phyloP scores from a whole-genome alignment of 139 green algal genomes.

The Chlamydomonas sp. region DNA sequence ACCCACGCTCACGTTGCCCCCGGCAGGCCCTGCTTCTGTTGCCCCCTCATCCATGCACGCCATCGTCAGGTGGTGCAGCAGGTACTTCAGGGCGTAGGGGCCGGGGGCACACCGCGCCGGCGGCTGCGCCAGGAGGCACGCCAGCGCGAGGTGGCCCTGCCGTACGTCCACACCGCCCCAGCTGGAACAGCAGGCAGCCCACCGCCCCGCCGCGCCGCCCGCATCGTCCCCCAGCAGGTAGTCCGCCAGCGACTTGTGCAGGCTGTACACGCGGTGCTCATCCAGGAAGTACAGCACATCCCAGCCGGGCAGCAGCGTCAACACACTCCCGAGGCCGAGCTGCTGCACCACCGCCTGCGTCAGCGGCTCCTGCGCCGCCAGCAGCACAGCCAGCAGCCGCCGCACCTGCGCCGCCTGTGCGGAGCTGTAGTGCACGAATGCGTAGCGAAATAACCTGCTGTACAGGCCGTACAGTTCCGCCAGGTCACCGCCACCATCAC shows the following conservation, averaged over 20 bases:
- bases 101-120: not conserved
- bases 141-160: not conserved
- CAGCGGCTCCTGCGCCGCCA: constrained; percentile 14
- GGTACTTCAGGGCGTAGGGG: not conserved
- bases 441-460: not conserved
- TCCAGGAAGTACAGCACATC: not conserved
- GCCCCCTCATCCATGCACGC: not conserved
- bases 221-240: not conserved
- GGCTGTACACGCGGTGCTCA: not conserved
- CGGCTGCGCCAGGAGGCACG: not conserved
- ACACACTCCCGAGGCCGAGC: not conserved
- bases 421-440: not conserved
- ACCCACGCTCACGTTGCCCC: too few species aligned
- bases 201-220: too few species aligned
- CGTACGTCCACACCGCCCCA: not conserved
- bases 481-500: not conserved
- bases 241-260: constrained; percentile 6
- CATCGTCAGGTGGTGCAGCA: not conserved
- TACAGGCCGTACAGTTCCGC: not conserved
- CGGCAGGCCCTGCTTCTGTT: too few species aligned
- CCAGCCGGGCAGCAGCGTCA: not conserved
- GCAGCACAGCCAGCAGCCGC: not conserved
- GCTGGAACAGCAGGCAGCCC: not conserved
- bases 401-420: not conserved
- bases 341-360: not conserved